Conservation (phyloP, 2,329 filamentous ascomycete species). For the Alternaria hordeiaustralica region DNA sequence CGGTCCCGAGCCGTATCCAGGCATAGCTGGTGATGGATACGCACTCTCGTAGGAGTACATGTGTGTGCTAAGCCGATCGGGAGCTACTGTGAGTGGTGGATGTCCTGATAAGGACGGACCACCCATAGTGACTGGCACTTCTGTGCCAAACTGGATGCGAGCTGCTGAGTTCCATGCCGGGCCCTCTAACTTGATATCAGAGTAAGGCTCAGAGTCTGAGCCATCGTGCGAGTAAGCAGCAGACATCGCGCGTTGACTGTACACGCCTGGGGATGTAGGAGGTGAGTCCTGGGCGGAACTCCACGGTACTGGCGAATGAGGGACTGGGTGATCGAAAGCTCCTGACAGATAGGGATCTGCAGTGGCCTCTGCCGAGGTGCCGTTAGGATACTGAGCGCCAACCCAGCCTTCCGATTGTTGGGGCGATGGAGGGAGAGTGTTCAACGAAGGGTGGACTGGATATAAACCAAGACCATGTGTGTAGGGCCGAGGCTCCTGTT, state of each 20-base stretch:
- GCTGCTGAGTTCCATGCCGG: slow-evolving; percentile 36
- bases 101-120: slow-evolving; percentile 20
- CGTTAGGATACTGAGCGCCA: slow-evolving; percentile 30
- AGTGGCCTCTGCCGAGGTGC: slow-evolving; percentile 35
- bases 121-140: slow-evolving; percentile 20
- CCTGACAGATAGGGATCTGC: slow-evolving; percentile 42
- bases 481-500: slow-evolving; percentile 38
- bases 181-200: slow-evolving; percentile 38
- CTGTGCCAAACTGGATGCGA: slow-evolving; percentile 12
- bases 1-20: slow-evolving; percentile 26
- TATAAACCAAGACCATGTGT: slow-evolving; percentile 45
- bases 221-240: slow-evolving; percentile 42
- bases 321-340: slow-evolving; percentile 43
- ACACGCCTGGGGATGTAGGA: slow-evolving; percentile 43
- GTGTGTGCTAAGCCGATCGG: slow-evolving; percentile 34
- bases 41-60: slow-evolving; percentile 32
- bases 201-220: slow-evolving; percentile 32
- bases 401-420: slow-evolving; percentile 45
- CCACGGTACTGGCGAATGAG: slow-evolving; percentile 42
- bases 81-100: slow-evolving; percentile 40
- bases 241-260: slow-evolving; percentile 36
- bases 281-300: slow-evolving; percentile 37
- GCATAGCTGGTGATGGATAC: slow-evolving; percentile 30
- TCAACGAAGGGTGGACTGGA: slow-evolving; percentile 33
- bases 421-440: slow-evolving; percentile 44